phyloP scores from a whole-genome alignment of 768 basidiomycete species.

The Mycena indigotica region DNA sequence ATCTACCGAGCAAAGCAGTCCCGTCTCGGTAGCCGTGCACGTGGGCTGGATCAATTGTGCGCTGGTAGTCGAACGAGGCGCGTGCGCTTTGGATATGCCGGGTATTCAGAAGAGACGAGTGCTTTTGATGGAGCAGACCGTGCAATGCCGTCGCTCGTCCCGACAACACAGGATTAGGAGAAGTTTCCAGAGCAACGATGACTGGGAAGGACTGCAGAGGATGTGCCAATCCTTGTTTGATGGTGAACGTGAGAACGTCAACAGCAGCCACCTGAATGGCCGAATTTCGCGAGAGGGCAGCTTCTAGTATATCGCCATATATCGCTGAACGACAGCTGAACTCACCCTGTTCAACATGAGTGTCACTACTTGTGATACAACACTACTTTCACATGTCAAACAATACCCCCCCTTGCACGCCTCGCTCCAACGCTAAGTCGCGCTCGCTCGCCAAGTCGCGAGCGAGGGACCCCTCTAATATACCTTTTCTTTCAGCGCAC shows the following conservation, averaged over 20 bases:
- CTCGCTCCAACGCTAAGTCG: too few species aligned
- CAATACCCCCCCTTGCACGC: too few species aligned
- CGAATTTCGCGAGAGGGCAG: slow-evolving; percentile 70
- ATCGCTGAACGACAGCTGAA: slow-evolving; percentile 93
- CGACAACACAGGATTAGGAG: slow-evolving; percentile 58
- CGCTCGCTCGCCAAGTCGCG: too few species aligned
- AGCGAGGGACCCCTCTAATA: too few species aligned
- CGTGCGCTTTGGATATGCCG: slow-evolving; percentile 81
- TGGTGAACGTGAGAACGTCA: slow-evolving; percentile 89
- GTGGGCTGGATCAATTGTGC: slow-evolving; percentile 51
- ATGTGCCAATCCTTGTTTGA: slow-evolving; percentile 94
- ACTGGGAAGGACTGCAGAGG: slow-evolving; percentile 94
- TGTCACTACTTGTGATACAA: too few species aligned
- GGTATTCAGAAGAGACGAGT: slow-evolving; percentile 85
- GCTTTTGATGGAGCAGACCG: slow-evolving; percentile 81
- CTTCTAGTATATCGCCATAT: slow-evolving; percentile 80
- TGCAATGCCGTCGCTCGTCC: slow-evolving; percentile 81
- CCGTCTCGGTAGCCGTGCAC: slow-evolving; percentile 42
- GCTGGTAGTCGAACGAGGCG: slow-evolving; percentile 84
- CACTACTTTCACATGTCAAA: too few species aligned
- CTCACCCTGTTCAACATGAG: too few species aligned
- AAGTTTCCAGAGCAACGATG: slow-evolving; percentile 92
- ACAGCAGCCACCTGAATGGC: slow-evolving; percentile 82
- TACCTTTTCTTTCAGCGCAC: too few species aligned
- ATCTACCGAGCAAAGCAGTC: slow-evolving; percentile 78